These are phyloP conservation scores for Pyrenula aspistea DNA, from an alignment of 495 filamentous ascomycete genomes.

Conservation along the genomic window DNA sequence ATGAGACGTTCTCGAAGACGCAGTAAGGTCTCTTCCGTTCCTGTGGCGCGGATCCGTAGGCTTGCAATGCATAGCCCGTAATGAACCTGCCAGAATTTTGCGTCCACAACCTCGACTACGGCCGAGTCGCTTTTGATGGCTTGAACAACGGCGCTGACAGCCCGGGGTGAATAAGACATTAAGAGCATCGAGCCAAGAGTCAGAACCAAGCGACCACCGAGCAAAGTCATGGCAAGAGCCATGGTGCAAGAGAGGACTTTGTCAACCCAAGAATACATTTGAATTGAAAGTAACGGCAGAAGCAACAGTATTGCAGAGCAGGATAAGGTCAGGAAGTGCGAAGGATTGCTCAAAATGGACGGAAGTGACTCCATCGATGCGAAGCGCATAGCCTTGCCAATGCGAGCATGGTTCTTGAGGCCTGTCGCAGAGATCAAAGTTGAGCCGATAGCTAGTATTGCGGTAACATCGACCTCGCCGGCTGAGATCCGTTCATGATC, in stretches of 20 bases:
- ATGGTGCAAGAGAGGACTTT: constrained; percentile 67
- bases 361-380: constrained; percentile 74
- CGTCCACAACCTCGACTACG: constrained; percentile 71
- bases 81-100: constrained; percentile 96
- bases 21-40: constrained; percentile 52
- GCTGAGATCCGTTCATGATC: constrained; percentile 55
- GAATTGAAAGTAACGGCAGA: constrained; percentile 68
- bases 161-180: constrained; percentile 67
- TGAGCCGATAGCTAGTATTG: constrained; percentile 73
- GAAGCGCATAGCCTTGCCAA: constrained; percentile 72
- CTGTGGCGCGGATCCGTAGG: constrained; percentile 61
- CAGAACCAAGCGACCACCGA: constrained; percentile 71
- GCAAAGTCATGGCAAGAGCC: constrained; percentile 70
- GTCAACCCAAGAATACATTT: constrained; percentile 69
- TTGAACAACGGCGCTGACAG: constrained; percentile 62
- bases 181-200: constrained; percentile 85
- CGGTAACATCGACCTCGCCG: constrained; percentile 70
- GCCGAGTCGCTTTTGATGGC: constrained; percentile 73
- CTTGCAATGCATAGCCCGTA: constrained; percentile 95
- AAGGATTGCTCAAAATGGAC: constrained; percentile 75
- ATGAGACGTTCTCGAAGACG: constrained; percentile 62
- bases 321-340: constrained; percentile 82
- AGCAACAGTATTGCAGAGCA: constrained; percentile 72
- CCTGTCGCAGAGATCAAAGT: constrained; percentile 79
- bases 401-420: constrained; percentile 85